Percentiles rank a stretch among this genome's conserved stretches.
Evolutionary conservation across 352 stramenopile species (phyloP).

Genomic region (Phytophthora palmivora): DNA sequence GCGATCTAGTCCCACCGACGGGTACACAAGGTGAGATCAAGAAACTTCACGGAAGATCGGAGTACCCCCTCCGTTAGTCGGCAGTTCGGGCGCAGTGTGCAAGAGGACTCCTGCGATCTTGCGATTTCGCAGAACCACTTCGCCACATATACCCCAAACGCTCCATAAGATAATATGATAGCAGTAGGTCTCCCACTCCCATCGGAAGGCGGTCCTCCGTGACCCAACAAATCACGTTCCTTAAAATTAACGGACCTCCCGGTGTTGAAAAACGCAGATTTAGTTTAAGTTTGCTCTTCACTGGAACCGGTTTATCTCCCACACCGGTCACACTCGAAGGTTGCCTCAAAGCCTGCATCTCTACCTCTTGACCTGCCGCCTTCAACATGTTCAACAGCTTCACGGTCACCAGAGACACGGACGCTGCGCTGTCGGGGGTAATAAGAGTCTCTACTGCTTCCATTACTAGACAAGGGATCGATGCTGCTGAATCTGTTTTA

Average conservation of each 20-base stretch:
- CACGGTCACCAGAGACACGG: conserved; percentile 16
- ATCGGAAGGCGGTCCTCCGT: too few species aligned
- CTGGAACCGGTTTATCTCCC: conserved; percentile 7
- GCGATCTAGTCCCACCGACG: too few species aligned
- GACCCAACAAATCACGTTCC: conserved; percentile 21
- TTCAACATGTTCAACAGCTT: conserved; percentile 25
- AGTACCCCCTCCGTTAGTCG: too few species aligned
- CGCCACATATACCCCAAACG: too few species aligned
- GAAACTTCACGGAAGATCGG: too few species aligned
- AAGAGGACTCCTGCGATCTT: too few species aligned
- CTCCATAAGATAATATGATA: too few species aligned
- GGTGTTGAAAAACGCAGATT: conserved; percentile 23
- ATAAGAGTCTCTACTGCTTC: neutral
- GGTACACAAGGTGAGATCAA: too few species aligned
- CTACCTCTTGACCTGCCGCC: neutral
- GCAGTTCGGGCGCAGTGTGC: too few species aligned
- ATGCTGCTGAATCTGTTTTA: neutral
- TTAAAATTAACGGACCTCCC: conserved; percentile 10
- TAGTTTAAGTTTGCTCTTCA: too few species aligned
- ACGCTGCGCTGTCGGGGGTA: conserved; percentile 6
- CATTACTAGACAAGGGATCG: conserved; percentile 18
- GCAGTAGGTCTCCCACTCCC: too few species aligned
- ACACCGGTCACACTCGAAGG: neutral
- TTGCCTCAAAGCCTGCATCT: neutral
- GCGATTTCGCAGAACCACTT: too few species aligned